Evolutionary conservation across 331 rosid genomes (phyloP), one percentile per base, ranked within the genome.

Genomic region (Acacia concinna): DNA sequence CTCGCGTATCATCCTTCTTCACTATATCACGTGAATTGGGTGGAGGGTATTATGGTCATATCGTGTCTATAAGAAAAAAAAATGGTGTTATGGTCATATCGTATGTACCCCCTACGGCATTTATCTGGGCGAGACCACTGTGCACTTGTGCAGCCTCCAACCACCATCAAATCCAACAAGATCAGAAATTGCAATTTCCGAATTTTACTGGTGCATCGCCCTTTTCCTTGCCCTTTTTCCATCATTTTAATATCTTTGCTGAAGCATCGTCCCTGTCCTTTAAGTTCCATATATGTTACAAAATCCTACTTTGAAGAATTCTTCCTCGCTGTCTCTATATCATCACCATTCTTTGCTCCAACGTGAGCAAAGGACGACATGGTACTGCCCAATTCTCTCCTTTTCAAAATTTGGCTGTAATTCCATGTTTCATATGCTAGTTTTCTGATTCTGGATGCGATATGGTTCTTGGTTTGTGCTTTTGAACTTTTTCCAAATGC

Each of bases 401-500:
- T 27, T 21, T 6, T 15, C 27, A 30, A 23, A 17, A 4, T 85
- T 44, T 73, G 8, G 41, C 27, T 54, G 34, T 57, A 23, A 41
- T 62, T 74, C 28, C 52, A 10, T 78, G 40, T 59, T 85, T 73
- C 46, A 18, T 74, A 23, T 72, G 65, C 28, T 86, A 73, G 18
- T 75, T 79, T 52, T 35, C 12, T 31, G 41, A 10, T 77, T 78
- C 43, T n/a, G 83, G 14, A 27, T 75, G 80, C 78, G 77, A 87
- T 86, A 88, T 80, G 78, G 67, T 34, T 17, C 38, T 78, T 79
- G 84, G 86, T 71, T 84, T 78, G n/a, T 84, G 44, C 7, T 76
- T 80, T 82, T 71, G 65, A 73, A 52, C 21, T 82, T 27, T 77
- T 76, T 12, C 38, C 68, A 59, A 84, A 51, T 87, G 88, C 89